Conservation (phyloP, 164 flowering plant genomes). For the Houttuynia cordata region DNA sequence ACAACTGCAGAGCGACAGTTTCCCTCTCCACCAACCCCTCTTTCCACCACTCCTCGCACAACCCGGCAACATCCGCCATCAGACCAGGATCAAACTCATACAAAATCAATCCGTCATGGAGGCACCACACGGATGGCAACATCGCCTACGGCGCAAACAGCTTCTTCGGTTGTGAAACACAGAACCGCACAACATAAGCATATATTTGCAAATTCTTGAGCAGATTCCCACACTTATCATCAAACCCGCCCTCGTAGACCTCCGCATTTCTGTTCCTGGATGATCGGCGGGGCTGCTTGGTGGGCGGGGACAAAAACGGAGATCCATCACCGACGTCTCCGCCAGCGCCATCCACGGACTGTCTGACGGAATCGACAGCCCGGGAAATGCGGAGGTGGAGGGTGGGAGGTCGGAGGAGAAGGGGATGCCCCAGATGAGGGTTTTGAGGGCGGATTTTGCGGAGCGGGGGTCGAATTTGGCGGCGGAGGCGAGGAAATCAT, state of each 20-base stretch:
- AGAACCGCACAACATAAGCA: constrained; percentile 30
- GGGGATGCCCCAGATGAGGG: constrained; percentile 38
- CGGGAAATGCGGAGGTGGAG: constrained; percentile 42
- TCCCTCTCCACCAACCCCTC: constrained; percentile 48
- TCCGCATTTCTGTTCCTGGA: constrained; percentile 16
- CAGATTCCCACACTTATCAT: neutral
- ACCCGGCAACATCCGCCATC: constrained; percentile 36
- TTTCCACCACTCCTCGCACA: constrained; percentile 97
- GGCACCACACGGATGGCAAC: constrained; percentile 31
- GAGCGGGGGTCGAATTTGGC: constrained; percentile 29
- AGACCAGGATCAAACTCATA: constrained; percentile 56
- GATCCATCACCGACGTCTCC: neutral
- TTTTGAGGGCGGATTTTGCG: constrained; percentile 46
- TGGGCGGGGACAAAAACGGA: constrained; percentile 47
- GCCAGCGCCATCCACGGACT: constrained; percentile 8
- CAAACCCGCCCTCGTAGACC: neutral
- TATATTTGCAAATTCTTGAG: constrained; percentile 34
- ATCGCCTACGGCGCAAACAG: constrained; percentile 34
- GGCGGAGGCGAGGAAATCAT: constrained; percentile 51
- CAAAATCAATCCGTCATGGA: constrained; percentile 62
- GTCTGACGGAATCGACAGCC: constrained; percentile 32
- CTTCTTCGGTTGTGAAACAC: constrained; percentile 45
- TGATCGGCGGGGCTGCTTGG: constrained; percentile 54
- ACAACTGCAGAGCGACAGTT: constrained; percentile 54
- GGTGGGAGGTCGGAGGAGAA: constrained; percentile 37